Base-by-base conservation (phyloP, 495 filamentous ascomycete genomes). In the Xylaria palmicola region DNA sequence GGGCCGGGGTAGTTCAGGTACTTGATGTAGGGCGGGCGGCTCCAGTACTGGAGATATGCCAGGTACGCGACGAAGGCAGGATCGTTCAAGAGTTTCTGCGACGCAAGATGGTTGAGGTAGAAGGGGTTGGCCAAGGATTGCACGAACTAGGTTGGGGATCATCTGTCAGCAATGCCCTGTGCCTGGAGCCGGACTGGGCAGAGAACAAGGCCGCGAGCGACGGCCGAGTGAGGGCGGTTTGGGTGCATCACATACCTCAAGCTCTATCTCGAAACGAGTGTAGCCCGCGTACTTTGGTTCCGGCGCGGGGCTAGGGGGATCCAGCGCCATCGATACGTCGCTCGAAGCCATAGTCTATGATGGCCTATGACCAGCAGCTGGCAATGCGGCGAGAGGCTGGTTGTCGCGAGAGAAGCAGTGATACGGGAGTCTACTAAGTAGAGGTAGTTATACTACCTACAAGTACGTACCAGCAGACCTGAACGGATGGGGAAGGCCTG, bases 11-110 rank as follows among this genome's bases (percentile, higher is more conserved):
- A 91, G 10, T 79, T 88, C 44, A 96, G 75, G 69, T 90, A 95
- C 63, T 89, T 90, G 56, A 88, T 76, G 67, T 95, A 96, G 56
- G 91, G 85, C n/a, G 90, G 90, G 10, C 85, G 83, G 57, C 82
- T 82, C 83, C 87, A 96, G 81, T 96, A 95, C 63, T 86, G 88
- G 56, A 96, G 86, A 70, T 96, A 96, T 53, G 77, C 77, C 37
- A 95, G 87, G 72, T 96, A 96, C 48, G 84, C 86, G 44, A 92
- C 76, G 73, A 95, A 96, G 17, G 83, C 79, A 20, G 87, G 83
- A 43, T 88, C 73, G 71, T 80, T 76, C 67, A 89, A 71, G 69
- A 80, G 68, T 74, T 85, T 77, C 70, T 84, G 86, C 34, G 86
- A 83, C 2, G 89, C 91, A 17, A 96, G 86, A 65, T 93, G 86